phyloP scores from a whole-genome alignment of 495 filamentous ascomycete species.

The Penicillium odoratum region DNA sequence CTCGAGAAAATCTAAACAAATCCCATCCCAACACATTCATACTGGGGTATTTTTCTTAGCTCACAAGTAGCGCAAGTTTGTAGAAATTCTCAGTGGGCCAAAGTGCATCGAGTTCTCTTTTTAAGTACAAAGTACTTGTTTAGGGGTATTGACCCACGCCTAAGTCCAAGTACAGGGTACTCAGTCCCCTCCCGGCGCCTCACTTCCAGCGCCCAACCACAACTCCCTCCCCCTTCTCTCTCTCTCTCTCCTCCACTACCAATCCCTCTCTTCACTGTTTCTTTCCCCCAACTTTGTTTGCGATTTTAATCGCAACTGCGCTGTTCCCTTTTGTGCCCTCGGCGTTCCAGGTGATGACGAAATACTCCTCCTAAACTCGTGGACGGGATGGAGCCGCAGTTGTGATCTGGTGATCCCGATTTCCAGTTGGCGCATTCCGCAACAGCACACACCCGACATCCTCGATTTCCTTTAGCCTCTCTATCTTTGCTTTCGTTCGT shows the following conservation, averaged over 20 bases:
- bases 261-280: not conserved
- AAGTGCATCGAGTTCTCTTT: not conserved
- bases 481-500: slow-evolving; percentile 29
- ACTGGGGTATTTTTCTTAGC: slow-evolving; percentile 4
- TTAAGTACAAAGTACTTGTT: slow-evolving; percentile 17
- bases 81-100: slow-evolving; percentile 19
- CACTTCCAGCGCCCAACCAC: slow-evolving; percentile 23
- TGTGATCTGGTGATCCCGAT: slow-evolving; percentile 33
- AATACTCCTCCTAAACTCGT: slow-evolving; percentile 16
- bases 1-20: slow-evolving; percentile 32
- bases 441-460: slow-evolving; percentile 14
- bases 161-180: slow-evolving; percentile 18
- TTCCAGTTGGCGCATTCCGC: slow-evolving; percentile 33
- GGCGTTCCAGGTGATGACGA: slow-evolving; percentile 30
- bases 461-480: slow-evolving; percentile 22
- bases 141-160: not conserved
- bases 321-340: slow-evolving; percentile 28
- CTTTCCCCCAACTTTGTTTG: slow-evolving; percentile 9
- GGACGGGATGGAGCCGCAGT: slow-evolving; percentile 31
- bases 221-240: slow-evolving; percentile 12
- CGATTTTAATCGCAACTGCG: slow-evolving; percentile 18
- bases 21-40: not conserved
- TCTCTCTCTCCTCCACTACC: slow-evolving; percentile 8
- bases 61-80: slow-evolving; percentile 20
- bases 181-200: slow-evolving; percentile 13